Conservation (phyloP, 306 rosid genomes). For the Begonia loranthoides region DNA sequence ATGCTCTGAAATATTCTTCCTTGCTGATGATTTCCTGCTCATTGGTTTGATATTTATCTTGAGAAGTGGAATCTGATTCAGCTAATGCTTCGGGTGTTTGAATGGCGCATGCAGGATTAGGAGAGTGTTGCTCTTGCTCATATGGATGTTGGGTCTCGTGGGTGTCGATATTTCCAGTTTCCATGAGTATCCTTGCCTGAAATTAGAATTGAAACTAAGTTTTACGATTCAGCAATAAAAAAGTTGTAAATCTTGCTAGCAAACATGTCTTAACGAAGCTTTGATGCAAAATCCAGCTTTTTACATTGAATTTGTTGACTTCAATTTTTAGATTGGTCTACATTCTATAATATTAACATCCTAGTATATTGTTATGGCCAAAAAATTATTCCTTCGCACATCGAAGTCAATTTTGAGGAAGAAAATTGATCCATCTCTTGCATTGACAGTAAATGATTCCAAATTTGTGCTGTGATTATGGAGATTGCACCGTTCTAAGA, state of each 20-base stretch:
- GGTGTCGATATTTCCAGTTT: constrained; percentile 30
- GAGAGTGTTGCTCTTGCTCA: constrained; percentile 26
- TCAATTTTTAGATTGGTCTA: too few species aligned
- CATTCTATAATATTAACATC: too few species aligned
- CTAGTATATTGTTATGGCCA: too few species aligned
- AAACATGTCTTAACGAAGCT: too few species aligned
- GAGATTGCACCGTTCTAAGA: neutral
- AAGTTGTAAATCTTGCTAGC: neutral
- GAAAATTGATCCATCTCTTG: too few species aligned
- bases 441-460: too few species aligned
- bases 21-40: constrained; percentile 31
- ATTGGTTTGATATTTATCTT: constrained; percentile 17
- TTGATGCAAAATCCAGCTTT: too few species aligned
- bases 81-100: constrained; percentile 23
- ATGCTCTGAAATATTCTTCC: constrained; percentile 61
- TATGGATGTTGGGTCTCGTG: constrained; percentile 22
- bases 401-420: too few species aligned
- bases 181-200: constrained; percentile 80
- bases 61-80: constrained; percentile 16
- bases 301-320: too few species aligned
- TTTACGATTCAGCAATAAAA: neutral
- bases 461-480: too few species aligned
- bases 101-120: constrained; percentile 15
- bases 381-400: too few species aligned
- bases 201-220: constrained; percentile 10